Conservation (phyloP, 345 rosid species). For the Odontarrhena argentea region DNA sequence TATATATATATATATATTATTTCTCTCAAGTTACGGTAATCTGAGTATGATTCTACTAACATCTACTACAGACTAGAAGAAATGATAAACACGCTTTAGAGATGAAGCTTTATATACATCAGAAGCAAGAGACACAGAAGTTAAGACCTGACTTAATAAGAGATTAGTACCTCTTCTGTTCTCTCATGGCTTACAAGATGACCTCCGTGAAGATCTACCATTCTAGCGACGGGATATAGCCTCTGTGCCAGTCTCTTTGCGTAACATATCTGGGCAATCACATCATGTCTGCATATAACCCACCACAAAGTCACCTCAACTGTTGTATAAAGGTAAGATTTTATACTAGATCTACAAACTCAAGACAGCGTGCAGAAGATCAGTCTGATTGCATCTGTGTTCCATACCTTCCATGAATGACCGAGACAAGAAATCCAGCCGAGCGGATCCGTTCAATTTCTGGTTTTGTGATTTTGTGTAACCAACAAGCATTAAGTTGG, state of each 20-base stretch:
- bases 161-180: slow-evolving; percentile 69
- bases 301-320: slow-evolving; percentile 18
- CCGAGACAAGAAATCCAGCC: slow-evolving; percentile 80
- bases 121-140: background rate
- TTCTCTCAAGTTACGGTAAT: background rate
- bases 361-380: background rate
- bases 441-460: slow-evolving; percentile 73
- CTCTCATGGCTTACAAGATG: slow-evolving; percentile 97
- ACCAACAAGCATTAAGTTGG: slow-evolving; percentile 96
- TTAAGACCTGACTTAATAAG: slow-evolving; percentile 11
- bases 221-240: slow-evolving; percentile 79
- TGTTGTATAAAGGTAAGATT: background rate
- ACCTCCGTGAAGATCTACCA: slow-evolving; percentile 96
- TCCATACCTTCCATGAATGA: slow-evolving; percentile 91
- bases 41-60: slow-evolving; percentile 10
- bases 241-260: slow-evolving; percentile 85
- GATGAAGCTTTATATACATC: background rate
- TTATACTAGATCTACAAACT: background rate
- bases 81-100: background rate
- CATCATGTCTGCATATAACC: slow-evolving; percentile 63
- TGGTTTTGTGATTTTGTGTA: slow-evolving; percentile 62
- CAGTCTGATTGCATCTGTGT: background rate
- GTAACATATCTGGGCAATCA: slow-evolving; percentile 85
- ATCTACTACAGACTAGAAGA: background rate
- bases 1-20: background rate